Base-by-base conservation (phyloP, 2,329 filamentous ascomycete genomes). In the Pezicula neosporulosa region DNA sequence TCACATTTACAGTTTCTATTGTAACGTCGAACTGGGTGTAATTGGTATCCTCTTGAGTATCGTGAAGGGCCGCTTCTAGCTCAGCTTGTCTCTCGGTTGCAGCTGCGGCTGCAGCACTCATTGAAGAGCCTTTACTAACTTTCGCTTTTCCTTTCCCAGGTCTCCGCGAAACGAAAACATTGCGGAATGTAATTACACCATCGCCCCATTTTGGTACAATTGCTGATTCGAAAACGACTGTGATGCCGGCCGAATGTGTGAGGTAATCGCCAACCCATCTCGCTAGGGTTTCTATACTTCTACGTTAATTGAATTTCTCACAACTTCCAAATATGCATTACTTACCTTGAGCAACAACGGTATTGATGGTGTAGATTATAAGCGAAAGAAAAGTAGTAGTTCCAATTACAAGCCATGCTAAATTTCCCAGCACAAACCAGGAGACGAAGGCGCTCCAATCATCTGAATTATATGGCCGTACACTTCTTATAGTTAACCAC, bases 21-120 rank as follows among this genome's bases (percentile, higher is more conserved):
- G 91, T 96, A 15, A 99, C 77, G 64, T 99, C 94, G 61, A 97
- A 99, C 61, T 99, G 94, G 0, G 92, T 97, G 68, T 97, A 99
- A 66, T 99, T 99, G 16, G 89, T 90, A 65, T 97, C 93, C 64
- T 97, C 92, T 52, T 85, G 81, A 56, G 81, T 77, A 18, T 71
- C 70, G 43, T 57, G 52, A 53, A 63, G 46, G 57, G 58, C 52
- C 41, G 61, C 69, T 28, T 78, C 75, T 13, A 73, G 73, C 15
- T 77, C 76, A 6, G 69, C 70, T 36, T 78, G 76, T 52, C 83
- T 80, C 39, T 83, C 85, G 0, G 89, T 89, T 0, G 91, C 92
- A 0, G 90, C 91, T 1, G 87, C 90, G 1, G 91, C 91, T 0
- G 92, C 93, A 6, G 90, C 92, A 56, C 85, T 87, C 24, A 83